Percentiles rank a stretch among this genome's conserved stretches.
phyloP scores from a whole-genome alignment of 2,329 filamentous ascomycete species.

The Teratosphaeria viscida region DNA sequence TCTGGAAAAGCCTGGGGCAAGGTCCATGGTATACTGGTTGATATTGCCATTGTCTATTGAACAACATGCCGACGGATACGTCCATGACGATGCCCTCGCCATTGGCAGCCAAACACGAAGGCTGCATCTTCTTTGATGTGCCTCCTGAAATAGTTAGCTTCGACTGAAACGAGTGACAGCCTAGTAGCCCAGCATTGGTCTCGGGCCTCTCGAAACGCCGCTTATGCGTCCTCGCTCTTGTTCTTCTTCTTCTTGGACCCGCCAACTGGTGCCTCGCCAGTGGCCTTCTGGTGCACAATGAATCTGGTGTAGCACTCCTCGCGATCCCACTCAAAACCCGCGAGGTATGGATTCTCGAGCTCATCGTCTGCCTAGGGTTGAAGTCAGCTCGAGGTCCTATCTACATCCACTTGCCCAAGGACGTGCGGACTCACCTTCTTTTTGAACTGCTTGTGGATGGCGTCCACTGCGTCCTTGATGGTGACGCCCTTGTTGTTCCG shows the following conservation, averaged over 20 bases:
- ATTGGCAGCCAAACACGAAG: neutral
- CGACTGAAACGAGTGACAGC: constrained; percentile 5
- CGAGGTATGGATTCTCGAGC: constrained; percentile 74
- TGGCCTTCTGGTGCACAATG: constrained; percentile 73
- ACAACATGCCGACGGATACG: neutral
- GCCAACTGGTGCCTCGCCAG: constrained; percentile 44
- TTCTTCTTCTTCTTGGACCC: constrained; percentile 52
- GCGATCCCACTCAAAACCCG: constrained; percentile 93
- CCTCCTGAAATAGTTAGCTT: neutral
- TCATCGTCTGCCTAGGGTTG: constrained; percentile 70
- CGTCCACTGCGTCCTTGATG: constrained; percentile 92
- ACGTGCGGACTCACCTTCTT: constrained; percentile 62
- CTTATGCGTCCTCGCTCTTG: constrained; percentile 22
- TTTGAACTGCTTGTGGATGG: constrained; percentile 92
- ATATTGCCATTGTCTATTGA: neutral
- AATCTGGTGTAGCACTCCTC: constrained; percentile 83
- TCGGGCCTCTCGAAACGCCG: neutral
- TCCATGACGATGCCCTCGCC: neutral
- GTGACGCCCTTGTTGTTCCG: constrained; percentile 90
- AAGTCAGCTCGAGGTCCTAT: constrained; percentile 1
- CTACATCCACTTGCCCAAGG: neutral
- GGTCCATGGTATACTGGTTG: neutral
- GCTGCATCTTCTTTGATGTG: neutral
- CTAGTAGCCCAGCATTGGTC: neutral
- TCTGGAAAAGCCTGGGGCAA: no score